Conservation (phyloP, 352 stramenopile species). For the Pythium brachiatum region DNA sequence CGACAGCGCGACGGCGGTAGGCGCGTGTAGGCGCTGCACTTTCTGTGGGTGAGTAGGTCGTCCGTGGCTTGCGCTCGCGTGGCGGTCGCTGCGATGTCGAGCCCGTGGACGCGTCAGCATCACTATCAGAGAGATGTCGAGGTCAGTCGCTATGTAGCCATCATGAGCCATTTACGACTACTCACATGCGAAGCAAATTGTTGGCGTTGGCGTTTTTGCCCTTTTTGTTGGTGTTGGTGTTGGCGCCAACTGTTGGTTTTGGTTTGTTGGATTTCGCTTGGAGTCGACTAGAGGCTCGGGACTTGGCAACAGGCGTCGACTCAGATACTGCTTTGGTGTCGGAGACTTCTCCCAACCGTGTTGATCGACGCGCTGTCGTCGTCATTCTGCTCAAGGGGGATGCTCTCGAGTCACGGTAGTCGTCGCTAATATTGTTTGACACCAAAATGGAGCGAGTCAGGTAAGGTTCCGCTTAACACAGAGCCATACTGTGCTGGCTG, state of each 20-base stretch:
- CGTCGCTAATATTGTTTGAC: background rate
- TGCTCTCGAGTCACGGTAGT: background rate
- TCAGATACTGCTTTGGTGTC: background rate
- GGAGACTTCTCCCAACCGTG: background rate
- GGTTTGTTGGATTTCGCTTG: background rate
- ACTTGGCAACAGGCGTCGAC: background rate
- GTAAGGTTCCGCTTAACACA: background rate
- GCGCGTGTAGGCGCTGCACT: background rate
- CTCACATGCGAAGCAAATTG: constrained; percentile 5
- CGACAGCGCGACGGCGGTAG: constrained; percentile 10
- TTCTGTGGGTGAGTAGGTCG: constrained; percentile 16
- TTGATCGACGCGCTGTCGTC: background rate
- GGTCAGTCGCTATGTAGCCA: background rate
- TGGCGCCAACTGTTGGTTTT: background rate
- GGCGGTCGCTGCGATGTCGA: constrained; percentile 1
- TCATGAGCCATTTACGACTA: background rate
- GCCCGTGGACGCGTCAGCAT: background rate
- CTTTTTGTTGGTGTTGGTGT: constrained; percentile 6
- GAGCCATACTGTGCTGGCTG: too few relatives aligned
- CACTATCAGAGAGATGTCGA: background rate
- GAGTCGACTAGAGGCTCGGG: background rate
- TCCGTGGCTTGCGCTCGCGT: constrained; percentile 25
- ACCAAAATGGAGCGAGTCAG: background rate
- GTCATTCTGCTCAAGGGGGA: background rate
- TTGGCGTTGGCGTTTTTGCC: background rate